Percentiles rank a stretch among this genome's conserved stretches.
Conservation (phyloP, 768 basidiomycete genomes). For the Trametes meyenii region DNA sequence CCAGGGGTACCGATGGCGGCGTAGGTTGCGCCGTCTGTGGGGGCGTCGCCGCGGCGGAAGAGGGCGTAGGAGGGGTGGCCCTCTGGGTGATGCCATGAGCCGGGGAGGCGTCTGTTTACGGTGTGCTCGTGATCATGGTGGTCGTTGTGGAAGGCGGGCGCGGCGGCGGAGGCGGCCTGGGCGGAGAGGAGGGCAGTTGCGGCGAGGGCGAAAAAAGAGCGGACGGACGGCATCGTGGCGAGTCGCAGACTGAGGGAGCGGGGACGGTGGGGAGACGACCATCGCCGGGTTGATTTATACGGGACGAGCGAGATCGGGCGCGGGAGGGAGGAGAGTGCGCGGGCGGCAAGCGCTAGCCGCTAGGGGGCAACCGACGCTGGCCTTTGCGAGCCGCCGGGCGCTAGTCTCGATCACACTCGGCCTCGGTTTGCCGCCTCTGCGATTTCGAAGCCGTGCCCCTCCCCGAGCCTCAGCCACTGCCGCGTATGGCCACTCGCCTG, state of each 20-base stretch:
- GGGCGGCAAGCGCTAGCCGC: not conserved
- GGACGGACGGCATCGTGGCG: conserved; percentile 37
- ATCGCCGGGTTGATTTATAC: conserved; percentile 7
- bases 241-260: not conserved
- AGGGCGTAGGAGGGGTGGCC: conserved; percentile 63
- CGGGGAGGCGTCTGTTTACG: conserved; percentile 31
- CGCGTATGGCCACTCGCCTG: conserved; percentile 9
- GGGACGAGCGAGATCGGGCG: not conserved
- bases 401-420: conserved; percentile 21
- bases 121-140: conserved; percentile 29
- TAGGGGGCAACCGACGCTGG: not conserved
- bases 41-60: conserved; percentile 54
- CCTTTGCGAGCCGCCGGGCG: not conserved
- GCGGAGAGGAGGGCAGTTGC: conserved; percentile 10
- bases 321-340: not conserved
- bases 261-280: not conserved
- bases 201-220: conserved; percentile 41
- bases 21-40: conserved; percentile 51
- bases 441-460: not conserved
- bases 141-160: conserved; percentile 23
- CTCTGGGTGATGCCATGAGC: conserved; percentile 61
- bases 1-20: conserved; percentile 62
- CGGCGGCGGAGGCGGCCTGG: conserved; percentile 15
- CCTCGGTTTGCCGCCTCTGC: conserved; percentile 11
- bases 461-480: not conserved